Conservation (phyloP, 2,329 filamentous ascomycete species). For the Fusarium pilosicola region DNA sequence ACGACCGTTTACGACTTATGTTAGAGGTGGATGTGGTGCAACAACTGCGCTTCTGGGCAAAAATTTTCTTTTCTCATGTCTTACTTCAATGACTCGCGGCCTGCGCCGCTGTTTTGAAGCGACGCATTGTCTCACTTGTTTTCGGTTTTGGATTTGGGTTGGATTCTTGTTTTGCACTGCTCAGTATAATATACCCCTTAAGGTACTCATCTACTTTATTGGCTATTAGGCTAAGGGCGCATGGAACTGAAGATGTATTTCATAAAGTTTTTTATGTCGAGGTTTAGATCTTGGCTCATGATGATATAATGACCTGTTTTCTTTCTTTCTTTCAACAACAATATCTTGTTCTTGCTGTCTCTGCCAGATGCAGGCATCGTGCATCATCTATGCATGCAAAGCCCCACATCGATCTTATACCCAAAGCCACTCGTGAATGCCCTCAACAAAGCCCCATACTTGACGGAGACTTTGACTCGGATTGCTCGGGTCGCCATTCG, state of each 20-base stretch:
- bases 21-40: slow-evolving; percentile 33
- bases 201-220: slow-evolving; percentile 19
- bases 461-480: not conserved
- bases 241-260: slow-evolving; percentile 26
- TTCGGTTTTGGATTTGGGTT: not conserved
- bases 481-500: not conserved
- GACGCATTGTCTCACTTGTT: slow-evolving; percentile 6
- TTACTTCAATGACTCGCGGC: slow-evolving; percentile 6
- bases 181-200: slow-evolving; percentile 36
- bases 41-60: slow-evolving; percentile 29
- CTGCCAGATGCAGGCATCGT: not conserved
- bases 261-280: slow-evolving; percentile 21
- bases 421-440: not conserved
- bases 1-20: slow-evolving; percentile 40
- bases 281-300: slow-evolving; percentile 30
- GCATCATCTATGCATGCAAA: not conserved
- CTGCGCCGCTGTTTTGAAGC: slow-evolving; percentile 1
- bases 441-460: not conserved
- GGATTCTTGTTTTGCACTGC: slow-evolving; percentile 8
- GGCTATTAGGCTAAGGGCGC: slow-evolving; percentile 17
- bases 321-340: not conserved
- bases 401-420: slow-evolving; percentile 9
- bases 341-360: not conserved
- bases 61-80: slow-evolving; percentile 18
- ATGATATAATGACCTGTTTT: slow-evolving; percentile 34